phyloP scores from a whole-genome alignment of 257 asterid species.

The Knoxia roxburghii region DNA sequence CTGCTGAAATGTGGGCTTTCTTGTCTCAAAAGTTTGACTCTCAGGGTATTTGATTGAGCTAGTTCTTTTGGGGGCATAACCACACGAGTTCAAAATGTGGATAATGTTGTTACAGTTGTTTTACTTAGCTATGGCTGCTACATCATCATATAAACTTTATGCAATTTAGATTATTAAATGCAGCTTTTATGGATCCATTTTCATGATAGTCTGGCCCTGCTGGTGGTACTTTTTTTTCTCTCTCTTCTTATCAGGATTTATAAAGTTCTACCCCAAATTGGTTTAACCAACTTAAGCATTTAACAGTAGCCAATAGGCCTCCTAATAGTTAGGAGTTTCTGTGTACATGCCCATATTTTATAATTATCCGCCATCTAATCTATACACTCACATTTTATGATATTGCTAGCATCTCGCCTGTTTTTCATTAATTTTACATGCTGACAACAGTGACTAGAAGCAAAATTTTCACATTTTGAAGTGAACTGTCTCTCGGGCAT shows the following conservation, averaged over 20 bases:
- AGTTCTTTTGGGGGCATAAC: not conserved
- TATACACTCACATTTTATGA: no score
- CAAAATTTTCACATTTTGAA: not conserved
- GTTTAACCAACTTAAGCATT: not conserved
- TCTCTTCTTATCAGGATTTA: conserved; percentile 1
- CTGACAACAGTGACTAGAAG: not conserved
- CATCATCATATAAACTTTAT: not conserved
- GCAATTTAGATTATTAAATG: not conserved
- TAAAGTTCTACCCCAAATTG: not conserved
- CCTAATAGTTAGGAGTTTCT: not conserved
- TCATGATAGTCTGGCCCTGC: not conserved
- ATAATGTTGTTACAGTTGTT: not conserved
- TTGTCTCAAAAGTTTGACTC: not conserved
- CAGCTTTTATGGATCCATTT: not conserved
- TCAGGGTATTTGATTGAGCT: conserved; percentile 2
- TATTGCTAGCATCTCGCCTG: no score
- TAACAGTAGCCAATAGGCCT: not conserved
- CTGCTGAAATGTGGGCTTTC: not conserved
- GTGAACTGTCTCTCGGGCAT: not conserved
- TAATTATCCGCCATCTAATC: no score
- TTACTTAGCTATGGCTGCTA: not conserved
- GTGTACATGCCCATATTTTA: no score
- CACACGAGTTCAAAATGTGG: not conserved
- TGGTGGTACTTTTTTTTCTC: not conserved
- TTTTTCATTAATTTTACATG: not conserved